These are phyloP conservation scores for Sphaceloma murrayae DNA, from an alignment of 2,329 filamentous ascomycete genomes.

Conservation along the genomic window DNA sequence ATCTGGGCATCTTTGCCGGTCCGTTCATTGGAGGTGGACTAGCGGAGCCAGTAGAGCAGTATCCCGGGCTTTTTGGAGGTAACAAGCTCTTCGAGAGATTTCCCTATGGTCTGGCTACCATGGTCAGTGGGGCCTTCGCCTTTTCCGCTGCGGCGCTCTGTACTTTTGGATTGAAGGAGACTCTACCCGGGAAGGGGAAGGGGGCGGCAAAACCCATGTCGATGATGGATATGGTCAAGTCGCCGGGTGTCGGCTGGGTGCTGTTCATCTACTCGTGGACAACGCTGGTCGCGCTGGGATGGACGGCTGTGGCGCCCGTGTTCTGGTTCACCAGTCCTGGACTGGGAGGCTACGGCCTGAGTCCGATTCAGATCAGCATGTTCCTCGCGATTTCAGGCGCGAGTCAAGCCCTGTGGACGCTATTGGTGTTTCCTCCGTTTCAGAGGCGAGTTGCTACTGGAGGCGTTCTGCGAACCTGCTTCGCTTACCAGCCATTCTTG, in stretches of 20 bases:
- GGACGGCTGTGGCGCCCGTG: slow-evolving; percentile 60
- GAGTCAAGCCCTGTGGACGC: slow-evolving; percentile 61
- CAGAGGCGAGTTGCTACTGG: slow-evolving; percentile 59
- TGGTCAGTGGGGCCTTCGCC: slow-evolving; percentile 49
- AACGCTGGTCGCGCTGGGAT: slow-evolving; percentile 60
- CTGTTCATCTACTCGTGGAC: slow-evolving; percentile 57
- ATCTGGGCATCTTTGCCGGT: background rate
- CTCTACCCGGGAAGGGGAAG: background rate
- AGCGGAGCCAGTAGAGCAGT: slow-evolving; percentile 57
- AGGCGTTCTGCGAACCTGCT: slow-evolving; percentile 50
- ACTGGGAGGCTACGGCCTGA: slow-evolving; percentile 58
- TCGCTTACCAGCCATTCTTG: slow-evolving; percentile 48
- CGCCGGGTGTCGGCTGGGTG: slow-evolving; percentile 56
- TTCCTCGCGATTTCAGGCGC: slow-evolving; percentile 56
- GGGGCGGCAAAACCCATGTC: slow-evolving; percentile 32
- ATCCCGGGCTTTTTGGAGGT: slow-evolving; percentile 47
- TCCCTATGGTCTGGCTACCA: slow-evolving; percentile 56
- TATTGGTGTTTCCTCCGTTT: slow-evolving; percentile 58
- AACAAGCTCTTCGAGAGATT: slow-evolving; percentile 52
- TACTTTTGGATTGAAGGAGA: slow-evolving; percentile 52
- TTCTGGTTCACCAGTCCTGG: slow-evolving; percentile 55
- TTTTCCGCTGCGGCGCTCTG: slow-evolving; percentile 44
- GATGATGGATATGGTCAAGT: slow-evolving; percentile 47
- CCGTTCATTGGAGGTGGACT: slow-evolving; percentile 50
- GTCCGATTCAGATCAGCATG: slow-evolving; percentile 52